A percentile compares a stretch with the other conserved stretches of the same genome.
Evolutionary conservation across 352 stramenopile genomes (phyloP).

Genomic region (Globisporangium splendens): DNA sequence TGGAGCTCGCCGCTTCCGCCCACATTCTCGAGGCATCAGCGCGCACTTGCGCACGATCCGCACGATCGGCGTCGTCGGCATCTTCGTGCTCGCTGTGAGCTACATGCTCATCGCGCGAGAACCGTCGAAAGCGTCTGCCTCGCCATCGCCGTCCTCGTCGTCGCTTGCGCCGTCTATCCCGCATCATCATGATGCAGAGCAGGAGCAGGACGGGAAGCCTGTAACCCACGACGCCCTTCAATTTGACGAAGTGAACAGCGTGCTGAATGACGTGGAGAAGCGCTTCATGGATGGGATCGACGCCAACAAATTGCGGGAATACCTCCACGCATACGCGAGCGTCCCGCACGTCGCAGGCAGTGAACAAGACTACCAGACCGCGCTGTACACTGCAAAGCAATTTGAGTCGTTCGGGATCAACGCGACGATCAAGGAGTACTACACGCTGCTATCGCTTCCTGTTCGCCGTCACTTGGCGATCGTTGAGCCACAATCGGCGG

Average conservation of each 20-base stretch:
- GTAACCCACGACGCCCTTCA: background rate
- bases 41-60: background rate
- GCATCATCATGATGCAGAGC: too few relatives aligned
- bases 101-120: constrained; percentile 25
- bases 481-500: constrained; percentile 26
- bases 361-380: constrained; percentile 54
- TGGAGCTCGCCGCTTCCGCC: too few relatives aligned
- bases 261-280: background rate
- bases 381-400: constrained; percentile 47
- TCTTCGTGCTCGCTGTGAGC: constrained; percentile 11
- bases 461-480: constrained; percentile 40
- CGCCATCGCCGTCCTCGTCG: background rate
- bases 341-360: constrained; percentile 39
- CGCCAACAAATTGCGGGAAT: constrained; percentile 26
- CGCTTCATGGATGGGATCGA: constrained; percentile 31
- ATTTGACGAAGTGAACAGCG: too few relatives aligned
- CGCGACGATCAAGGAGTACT: constrained; percentile 58
- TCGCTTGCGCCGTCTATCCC: background rate
- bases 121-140: constrained; percentile 18
- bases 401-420: constrained; percentile 64
- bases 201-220: background rate
- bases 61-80: background rate
- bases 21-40: too few relatives aligned
- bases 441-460: constrained; percentile 67
- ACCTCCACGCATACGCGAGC: constrained; percentile 47